These are phyloP conservation scores for Bjerkandera adusta DNA, from an alignment of 1,284 basidiomycete species.

Conservation along the genomic window DNA sequence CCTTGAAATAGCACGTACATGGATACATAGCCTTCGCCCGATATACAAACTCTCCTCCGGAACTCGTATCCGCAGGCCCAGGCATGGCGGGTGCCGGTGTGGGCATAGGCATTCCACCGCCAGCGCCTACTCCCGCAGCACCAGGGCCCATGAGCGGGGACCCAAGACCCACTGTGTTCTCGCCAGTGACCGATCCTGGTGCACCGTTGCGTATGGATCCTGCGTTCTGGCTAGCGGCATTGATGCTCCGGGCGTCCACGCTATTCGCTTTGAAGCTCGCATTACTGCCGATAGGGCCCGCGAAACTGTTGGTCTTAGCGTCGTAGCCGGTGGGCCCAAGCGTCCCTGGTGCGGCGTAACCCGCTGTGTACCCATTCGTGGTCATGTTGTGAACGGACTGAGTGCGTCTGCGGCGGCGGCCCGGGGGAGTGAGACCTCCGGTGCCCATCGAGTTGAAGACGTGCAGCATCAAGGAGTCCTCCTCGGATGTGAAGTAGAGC, in stretches of 20 bases:
- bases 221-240: slow-evolving; percentile 37
- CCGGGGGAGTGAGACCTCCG: slow-evolving; percentile 82
- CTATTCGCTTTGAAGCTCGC: slow-evolving; percentile 57
- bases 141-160: slow-evolving; percentile 65
- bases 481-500: slow-evolving; percentile 94
- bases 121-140: slow-evolving; percentile 53
- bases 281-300: slow-evolving; percentile 53
- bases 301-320: slow-evolving; percentile 50
- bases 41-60: slow-evolving; percentile 47
- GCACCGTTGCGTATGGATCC: slow-evolving; percentile 35
- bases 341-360: slow-evolving; percentile 31
- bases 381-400: slow-evolving; percentile 65
- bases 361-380: slow-evolving; percentile 62
- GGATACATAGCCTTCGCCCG: slow-evolving; percentile 88
- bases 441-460: slow-evolving; percentile 87
- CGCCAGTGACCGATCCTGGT: slow-evolving; percentile 45
- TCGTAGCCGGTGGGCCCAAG: slow-evolving; percentile 64
- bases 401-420: slow-evolving; percentile 53
- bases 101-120: slow-evolving; percentile 25
- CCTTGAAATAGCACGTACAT: slow-evolving; percentile 48
- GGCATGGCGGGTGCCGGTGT: slow-evolving; percentile 19
- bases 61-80: slow-evolving; percentile 21
- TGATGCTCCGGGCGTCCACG: slow-evolving; percentile 40
- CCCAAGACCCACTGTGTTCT: slow-evolving; percentile 35
- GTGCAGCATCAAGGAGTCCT: slow-evolving; percentile 82